These are phyloP conservation scores for Saccharomyces hybrid DNA, from an alignment of 1,139 yeast genomes.

Conservation along the genomic window DNA sequence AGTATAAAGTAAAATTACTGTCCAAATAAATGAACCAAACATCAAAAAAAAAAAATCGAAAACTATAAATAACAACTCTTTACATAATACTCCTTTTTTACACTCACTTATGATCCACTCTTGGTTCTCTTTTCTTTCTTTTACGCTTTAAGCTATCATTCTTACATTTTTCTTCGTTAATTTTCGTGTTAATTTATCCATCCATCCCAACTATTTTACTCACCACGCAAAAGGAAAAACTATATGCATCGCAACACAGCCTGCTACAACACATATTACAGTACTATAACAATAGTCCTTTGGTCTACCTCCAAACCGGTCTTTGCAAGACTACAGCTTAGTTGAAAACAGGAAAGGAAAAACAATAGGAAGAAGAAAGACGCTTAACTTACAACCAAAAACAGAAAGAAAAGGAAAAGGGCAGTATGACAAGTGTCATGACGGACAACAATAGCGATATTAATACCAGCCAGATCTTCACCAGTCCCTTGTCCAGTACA, in stretches of 20 bases:
- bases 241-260: background rate
- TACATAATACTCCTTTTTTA: background rate
- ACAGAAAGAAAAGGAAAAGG: background rate
- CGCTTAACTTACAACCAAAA: background rate
- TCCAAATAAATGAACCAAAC: background rate
- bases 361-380: background rate
- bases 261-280: background rate
- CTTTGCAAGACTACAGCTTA: background rate
- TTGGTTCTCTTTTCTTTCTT: background rate
- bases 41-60: background rate
- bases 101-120: background rate
- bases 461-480: background rate
- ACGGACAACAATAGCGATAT: background rate
- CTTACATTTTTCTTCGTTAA: background rate
- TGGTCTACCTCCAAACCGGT: background rate
- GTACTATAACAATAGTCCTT: background rate
- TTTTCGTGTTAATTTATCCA: constrained; percentile 1
- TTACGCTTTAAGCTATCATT: background rate
- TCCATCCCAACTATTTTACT: background rate
- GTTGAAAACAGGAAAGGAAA: background rate
- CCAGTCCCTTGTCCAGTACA: constrained; percentile 6
- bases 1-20: background rate
- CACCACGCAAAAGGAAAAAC: background rate
- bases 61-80: background rate
- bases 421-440: background rate